These are phyloP conservation scores for Scolecobasidium constrictum DNA, from an alignment of 2,329 filamentous ascomycete genomes.

Conservation along the genomic window DNA sequence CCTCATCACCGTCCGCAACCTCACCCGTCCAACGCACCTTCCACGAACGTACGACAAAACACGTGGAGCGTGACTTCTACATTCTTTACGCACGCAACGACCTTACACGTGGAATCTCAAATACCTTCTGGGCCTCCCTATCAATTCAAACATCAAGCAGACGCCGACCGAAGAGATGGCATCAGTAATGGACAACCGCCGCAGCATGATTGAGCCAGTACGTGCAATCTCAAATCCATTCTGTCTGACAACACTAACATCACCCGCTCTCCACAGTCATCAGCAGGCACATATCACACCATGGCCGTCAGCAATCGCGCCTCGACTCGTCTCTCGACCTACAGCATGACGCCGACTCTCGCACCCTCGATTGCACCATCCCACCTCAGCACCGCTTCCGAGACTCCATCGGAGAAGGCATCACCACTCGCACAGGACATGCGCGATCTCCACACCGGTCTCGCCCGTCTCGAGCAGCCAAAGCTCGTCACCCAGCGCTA, in stretches of 20 bases:
- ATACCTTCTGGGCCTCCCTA: not conserved
- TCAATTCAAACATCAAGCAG: too few relatives aligned
- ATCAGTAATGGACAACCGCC: not conserved
- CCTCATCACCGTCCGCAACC: not conserved
- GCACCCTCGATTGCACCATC: constrained; percentile 39
- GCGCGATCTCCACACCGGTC: constrained; percentile 65
- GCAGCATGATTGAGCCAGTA: not conserved
- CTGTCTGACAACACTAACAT: not conserved
- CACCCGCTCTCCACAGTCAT: not conserved
- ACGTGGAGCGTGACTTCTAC: not conserved
- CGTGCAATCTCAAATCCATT: not conserved
- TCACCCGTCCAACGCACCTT: not conserved
- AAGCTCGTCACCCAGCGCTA: constrained; percentile 75
- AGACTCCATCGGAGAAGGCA: constrained; percentile 19
- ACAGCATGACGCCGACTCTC: constrained; percentile 39
- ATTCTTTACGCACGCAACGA: too few relatives aligned
- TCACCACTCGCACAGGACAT: constrained; percentile 52
- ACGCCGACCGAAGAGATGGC: not conserved
- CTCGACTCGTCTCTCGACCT: constrained; percentile 36
- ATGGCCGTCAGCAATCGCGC: constrained; percentile 6
- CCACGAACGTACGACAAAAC: not conserved
- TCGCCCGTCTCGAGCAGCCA: constrained; percentile 85
- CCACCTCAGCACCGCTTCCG: constrained; percentile 20
- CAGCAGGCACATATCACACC: not conserved
- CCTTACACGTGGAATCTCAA: not conserved